Evolutionary conservation across 768 basidiomycete species (phyloP), one percentile per base, ranked within the genome.

Genomic region (Cystofilobasidium bisporidii): DNA sequence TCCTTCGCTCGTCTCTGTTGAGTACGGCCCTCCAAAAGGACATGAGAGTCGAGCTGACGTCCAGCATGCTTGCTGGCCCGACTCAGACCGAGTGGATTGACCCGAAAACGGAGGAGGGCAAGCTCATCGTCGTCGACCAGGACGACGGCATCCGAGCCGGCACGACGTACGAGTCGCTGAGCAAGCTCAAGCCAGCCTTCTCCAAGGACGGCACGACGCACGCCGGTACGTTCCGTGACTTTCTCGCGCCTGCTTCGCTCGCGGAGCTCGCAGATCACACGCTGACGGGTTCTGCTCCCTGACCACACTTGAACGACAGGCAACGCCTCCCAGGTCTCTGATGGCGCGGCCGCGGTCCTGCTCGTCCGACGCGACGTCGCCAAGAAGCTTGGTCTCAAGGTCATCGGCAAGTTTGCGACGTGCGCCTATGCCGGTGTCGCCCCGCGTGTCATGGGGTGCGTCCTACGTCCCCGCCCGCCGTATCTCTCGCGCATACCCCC

Each of bases 121-220:
- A 76, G 69, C 84, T 86, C 73, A 81, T 89, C 47, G 76, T 86
- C 33, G 88, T 93, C 33, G 86, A 88, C 74, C 73, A 76, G 40
- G 92, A 96, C 73, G 91, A 94, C 72, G 92, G 91, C 65, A 83
- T 96, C 67, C 80, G 92, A 18, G 87, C 86, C 24, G 90, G 89
- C 62, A 87, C 91, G 61, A 94, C 91, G 2, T 80, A 81, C 62
- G 85, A 89, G 80, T 84, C 82, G 66, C 79, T 94, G 61, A 77
- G 79, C 26, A 92, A 90, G 80, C 82, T 93, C 70, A 91, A 89
- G 78, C 85, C 89, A n/a, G 85, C 88, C 5, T 94, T 94, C 80
- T 77, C 79, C 65, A 84, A 87, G 69, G 79, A 83, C 83, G 63
- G 89, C 77, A 69, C 80, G 32, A 91, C 89, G 6, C 88, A 90